These are phyloP conservation scores for Triangularia verruculosa DNA, from an alignment of 2,329 filamentous ascomycete species.

Conservation along the genomic window DNA sequence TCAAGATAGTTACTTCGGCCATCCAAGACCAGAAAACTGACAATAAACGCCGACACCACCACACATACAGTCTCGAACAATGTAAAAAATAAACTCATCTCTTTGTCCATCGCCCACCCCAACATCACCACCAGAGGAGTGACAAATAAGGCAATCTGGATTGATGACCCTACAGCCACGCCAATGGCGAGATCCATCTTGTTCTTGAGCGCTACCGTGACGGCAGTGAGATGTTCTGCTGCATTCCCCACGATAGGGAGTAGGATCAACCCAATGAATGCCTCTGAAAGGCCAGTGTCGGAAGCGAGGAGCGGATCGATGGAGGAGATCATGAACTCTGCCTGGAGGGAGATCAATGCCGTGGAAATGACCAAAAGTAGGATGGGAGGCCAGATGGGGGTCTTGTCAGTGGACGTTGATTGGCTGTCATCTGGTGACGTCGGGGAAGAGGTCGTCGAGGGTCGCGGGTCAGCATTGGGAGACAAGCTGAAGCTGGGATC, in stretches of 20 bases:
- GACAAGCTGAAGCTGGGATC: constrained; percentile 65
- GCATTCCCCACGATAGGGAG: constrained; percentile 72
- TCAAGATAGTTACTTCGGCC: constrained; percentile 85
- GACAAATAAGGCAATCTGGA: constrained; percentile 70
- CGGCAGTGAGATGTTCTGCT: constrained; percentile 69
- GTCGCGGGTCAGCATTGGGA: constrained; percentile 30
- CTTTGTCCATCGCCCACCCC: constrained; percentile 63
- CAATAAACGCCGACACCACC: constrained; percentile 79
- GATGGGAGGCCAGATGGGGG: constrained; percentile 57
- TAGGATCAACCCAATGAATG: constrained; percentile 69
- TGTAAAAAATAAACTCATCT: constrained; percentile 80
- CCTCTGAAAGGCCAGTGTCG: constrained; percentile 56
- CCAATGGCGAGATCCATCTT: constrained; percentile 75
- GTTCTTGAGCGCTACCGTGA: constrained; percentile 69
- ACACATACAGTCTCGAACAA: constrained; percentile 85
- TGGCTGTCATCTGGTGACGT: constrained; percentile 45
- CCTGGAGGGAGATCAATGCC: constrained; percentile 63
- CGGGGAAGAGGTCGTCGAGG: constrained; percentile 44
- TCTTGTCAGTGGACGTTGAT: constrained; percentile 49
- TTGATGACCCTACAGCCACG: constrained; percentile 67
- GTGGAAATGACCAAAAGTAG: constrained; percentile 64
- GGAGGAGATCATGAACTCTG: constrained; percentile 66
- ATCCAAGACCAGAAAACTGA: constrained; percentile 84
- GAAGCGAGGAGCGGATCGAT: constrained; percentile 58
- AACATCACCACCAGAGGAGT: constrained; percentile 68